Evolutionary conservation across 148 eudicot genomes (phyloP).

Genomic region (Cornus suecica): DNA sequence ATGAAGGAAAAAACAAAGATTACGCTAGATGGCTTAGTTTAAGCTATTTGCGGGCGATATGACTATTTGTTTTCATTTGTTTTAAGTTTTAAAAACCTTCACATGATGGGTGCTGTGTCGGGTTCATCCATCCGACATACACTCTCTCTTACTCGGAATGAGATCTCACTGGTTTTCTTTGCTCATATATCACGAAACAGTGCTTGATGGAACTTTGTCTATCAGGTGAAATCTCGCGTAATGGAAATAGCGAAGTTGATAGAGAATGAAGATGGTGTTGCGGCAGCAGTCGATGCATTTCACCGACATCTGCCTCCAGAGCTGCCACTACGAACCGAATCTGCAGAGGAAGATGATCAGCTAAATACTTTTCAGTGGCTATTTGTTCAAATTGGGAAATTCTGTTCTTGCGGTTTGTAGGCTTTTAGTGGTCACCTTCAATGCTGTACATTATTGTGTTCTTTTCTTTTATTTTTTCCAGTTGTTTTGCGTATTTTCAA

Average conservation of each 20-base stretch:
- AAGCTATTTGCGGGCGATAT: neutral
- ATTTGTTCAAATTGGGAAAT: constrained; percentile 62
- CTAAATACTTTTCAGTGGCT: constrained; percentile 68
- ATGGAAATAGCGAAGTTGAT: constrained; percentile 65
- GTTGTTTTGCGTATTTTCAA: neutral
- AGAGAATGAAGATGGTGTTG: constrained; percentile 81
- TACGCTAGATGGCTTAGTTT: neutral
- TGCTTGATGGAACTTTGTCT: constrained; percentile 1
- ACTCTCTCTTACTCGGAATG: neutral
- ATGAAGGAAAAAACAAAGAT: neutral
- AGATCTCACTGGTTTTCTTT: neutral
- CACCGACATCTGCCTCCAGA: constrained; percentile 77
- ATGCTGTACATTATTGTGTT: constrained; percentile 2
- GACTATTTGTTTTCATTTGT: neutral
- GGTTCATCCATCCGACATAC: neutral
- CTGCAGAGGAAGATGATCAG: constrained; percentile 30
- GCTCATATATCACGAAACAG: neutral
- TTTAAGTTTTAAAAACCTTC: neutral
- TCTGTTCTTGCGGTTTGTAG: constrained; percentile 64
- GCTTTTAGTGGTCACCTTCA: neutral
- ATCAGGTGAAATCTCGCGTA: constrained; percentile 73
- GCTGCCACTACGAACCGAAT: constrained; percentile 44
- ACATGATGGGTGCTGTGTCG: neutral
- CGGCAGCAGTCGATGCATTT: constrained; percentile 84
- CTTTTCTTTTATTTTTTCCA: neutral